Conservation (phyloP, 2,329 filamentous ascomycete genomes). For the Hysterium pulicare region DNA sequence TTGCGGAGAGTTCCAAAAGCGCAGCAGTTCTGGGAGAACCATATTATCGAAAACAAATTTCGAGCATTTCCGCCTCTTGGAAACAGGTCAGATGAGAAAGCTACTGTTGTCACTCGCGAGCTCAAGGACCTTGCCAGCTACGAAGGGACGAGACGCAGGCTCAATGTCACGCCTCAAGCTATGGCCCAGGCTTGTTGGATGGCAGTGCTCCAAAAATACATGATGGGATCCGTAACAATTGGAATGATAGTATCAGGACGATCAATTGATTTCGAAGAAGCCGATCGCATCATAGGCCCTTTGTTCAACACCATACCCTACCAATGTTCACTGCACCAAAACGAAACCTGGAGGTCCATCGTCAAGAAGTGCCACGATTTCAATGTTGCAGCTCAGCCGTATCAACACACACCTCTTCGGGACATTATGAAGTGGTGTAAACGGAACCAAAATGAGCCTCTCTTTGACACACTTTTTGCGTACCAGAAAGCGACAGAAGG, state of each 20-base stretch:
- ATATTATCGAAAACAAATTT: conserved; percentile 44
- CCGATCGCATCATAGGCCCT: conserved; percentile 71
- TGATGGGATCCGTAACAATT: conserved; percentile 52
- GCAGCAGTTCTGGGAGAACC: conserved; percentile 64
- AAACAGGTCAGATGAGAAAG: conserved; percentile 14
- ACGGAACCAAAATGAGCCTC: conserved; percentile 46
- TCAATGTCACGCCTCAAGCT: conserved; percentile 75
- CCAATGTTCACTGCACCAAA: conserved; percentile 45
- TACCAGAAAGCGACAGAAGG: conserved; percentile 60
- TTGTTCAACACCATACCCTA: conserved; percentile 89
- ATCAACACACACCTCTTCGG: conserved; percentile 75
- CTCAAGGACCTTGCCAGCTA: conserved; percentile 48
- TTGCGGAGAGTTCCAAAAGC: conserved; percentile 51
- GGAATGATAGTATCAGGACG: conserved; percentile 80
- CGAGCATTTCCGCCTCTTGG: conserved; percentile 26
- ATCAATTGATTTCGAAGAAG: conserved; percentile 62
- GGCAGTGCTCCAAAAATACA: conserved; percentile 55
- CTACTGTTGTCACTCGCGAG: conserved; percentile 24
- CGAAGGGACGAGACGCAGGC: conserved; percentile 49
- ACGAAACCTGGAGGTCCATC: conserved; percentile 58
- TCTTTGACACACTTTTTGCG: conserved; percentile 78
- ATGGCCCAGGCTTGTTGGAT: conserved; percentile 74
- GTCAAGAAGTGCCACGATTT: conserved; percentile 66
- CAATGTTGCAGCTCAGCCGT: conserved; percentile 64
- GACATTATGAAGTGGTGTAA: conserved; percentile 77